Evolutionary conservation across 2,329 filamentous ascomycete species (phyloP).

Genomic region (Fusarium albosuccineum): DNA sequence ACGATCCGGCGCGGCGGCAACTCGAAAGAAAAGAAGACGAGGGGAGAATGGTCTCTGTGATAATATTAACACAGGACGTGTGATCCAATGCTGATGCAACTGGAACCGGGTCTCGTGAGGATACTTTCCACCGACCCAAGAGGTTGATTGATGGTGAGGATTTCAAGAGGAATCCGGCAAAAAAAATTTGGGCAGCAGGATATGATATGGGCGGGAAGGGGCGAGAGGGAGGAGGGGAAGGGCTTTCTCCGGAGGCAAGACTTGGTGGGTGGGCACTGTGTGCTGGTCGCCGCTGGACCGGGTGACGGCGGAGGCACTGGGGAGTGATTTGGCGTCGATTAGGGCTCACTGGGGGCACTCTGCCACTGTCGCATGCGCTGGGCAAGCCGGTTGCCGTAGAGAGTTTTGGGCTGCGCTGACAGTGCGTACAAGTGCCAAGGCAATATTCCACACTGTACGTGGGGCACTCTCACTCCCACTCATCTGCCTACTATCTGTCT

Average conservation of each 20-base stretch:
- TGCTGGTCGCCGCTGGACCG: slow-evolving; percentile 5
- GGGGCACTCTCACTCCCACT: slow-evolving; percentile 10
- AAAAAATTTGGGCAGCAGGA: slow-evolving; percentile 56
- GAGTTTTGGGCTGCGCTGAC: slow-evolving; percentile 25
- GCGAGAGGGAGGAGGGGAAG: slow-evolving; percentile 46
- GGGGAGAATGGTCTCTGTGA: slow-evolving; percentile 48
- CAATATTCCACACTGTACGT: slow-evolving; percentile 15
- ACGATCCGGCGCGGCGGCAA: slow-evolving; percentile 50
- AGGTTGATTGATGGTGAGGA: slow-evolving; percentile 53
- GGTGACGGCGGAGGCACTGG: background rate
- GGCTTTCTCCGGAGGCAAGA: slow-evolving; percentile 34
- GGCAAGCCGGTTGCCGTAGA: slow-evolving; percentile 1
- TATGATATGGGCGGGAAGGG: slow-evolving; percentile 51
- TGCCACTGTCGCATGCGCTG: slow-evolving; percentile 11
- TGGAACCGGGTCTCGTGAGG: slow-evolving; percentile 50
- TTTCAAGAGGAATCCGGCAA: slow-evolving; percentile 52
- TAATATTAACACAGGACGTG: slow-evolving; percentile 50
- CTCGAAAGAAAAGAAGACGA: slow-evolving; percentile 36
- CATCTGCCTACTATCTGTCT: background rate
- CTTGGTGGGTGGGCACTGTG: slow-evolving; percentile 35
- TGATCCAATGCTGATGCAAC: slow-evolving; percentile 50
- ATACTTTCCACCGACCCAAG: slow-evolving; percentile 54
- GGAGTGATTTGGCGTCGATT: background rate
- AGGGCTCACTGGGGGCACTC: background rate
- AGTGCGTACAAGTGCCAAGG: slow-evolving; percentile 21